A percentile compares a stretch with the other conserved stretches of the same genome.
Evolutionary conservation across 768 basidiomycete genomes (phyloP).

Genomic region (Lyophyllum shimeji): DNA sequence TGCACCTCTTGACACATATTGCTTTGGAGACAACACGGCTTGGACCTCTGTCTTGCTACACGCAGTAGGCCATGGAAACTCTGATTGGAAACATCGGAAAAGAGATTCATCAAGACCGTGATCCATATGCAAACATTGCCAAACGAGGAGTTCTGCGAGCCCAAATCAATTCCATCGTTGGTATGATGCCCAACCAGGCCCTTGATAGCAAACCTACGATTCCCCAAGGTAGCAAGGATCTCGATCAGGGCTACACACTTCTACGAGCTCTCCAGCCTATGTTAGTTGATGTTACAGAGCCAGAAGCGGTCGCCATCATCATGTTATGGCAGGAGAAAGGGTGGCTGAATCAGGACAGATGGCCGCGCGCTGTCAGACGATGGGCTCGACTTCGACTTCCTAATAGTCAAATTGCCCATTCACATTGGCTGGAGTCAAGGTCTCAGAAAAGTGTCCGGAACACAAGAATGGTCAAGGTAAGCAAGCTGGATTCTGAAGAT

Average conservation of each 20-base stretch:
- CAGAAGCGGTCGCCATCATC: conserved; percentile 4
- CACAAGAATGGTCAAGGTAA: not conserved
- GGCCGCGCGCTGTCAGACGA: conserved; percentile 9
- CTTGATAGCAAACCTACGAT: not conserved
- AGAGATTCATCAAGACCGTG: conserved; percentile 11
- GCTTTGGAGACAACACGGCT: not conserved
- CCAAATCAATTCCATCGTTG: conserved; percentile 21
- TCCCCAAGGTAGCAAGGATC: conserved; percentile 1
- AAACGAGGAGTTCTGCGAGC: conserved; percentile 13
- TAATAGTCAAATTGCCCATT: conserved; percentile 22
- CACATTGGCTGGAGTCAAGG: conserved; percentile 18
- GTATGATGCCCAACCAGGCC: conserved; percentile 18
- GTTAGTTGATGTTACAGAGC: conserved; percentile 17
- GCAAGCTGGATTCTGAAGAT: not conserved
- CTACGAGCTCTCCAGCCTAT: conserved; percentile 4
- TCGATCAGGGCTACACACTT: conserved; percentile 18
- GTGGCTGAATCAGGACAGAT: conserved; percentile 13
- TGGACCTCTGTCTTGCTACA: not conserved
- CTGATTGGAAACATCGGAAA: conserved; percentile 11
- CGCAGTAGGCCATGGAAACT: conserved; percentile 16
- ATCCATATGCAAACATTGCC: conserved; percentile 12
- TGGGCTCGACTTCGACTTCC: conserved; percentile 24
- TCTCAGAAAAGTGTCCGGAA: not conserved
- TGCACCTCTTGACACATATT: conserved; percentile 10
- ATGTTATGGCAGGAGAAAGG: not conserved